Percentiles rank a stretch among this genome's conserved stretches.
Evolutionary conservation across 441 rosid genomes (phyloP).

Genomic region (Populus trichocarpa): DNA sequence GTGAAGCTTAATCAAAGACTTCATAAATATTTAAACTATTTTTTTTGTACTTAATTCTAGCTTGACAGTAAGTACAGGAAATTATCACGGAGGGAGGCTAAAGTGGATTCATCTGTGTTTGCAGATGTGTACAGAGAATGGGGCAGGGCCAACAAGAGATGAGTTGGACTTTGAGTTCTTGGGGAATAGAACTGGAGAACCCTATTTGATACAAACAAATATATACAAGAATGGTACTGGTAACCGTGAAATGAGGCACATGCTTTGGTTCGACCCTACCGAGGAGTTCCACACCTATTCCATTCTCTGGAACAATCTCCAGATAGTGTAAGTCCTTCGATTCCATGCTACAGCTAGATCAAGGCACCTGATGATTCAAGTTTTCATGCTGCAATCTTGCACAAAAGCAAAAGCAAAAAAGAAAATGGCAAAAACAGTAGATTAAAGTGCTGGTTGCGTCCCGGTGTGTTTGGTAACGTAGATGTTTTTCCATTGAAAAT

Average conservation of each 20-base stretch:
- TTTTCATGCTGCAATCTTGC: too few relatives aligned
- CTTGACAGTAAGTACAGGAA: not conserved
- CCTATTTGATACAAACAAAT: constrained; percentile 75
- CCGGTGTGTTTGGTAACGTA: too few relatives aligned
- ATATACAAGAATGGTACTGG: constrained; percentile 86
- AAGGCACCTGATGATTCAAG: too few relatives aligned
- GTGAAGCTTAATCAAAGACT: too few relatives aligned
- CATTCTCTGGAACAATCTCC: constrained; percentile 71
- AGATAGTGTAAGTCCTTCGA: constrained; percentile 51
- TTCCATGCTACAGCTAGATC: not conserved
- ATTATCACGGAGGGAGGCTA: too few relatives aligned
- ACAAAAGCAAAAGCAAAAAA: too few relatives aligned
- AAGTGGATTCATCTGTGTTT: not conserved
- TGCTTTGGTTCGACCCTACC: constrained; percentile 94
- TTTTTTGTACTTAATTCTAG: too few relatives aligned
- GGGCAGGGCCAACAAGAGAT: constrained; percentile 93
- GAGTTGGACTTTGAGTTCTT: constrained; percentile 89
- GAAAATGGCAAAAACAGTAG: too few relatives aligned
- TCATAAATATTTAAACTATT: too few relatives aligned
- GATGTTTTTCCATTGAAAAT: too few relatives aligned
- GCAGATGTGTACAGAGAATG: constrained; percentile 94
- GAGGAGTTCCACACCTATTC: constrained; percentile 74
- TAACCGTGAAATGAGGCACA: constrained; percentile 81
- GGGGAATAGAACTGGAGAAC: constrained; percentile 85
- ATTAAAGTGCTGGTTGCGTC: too few relatives aligned